phyloP scores from a whole-genome alignment of 805 yeast species.

The Teunomyces stri region DNA sequence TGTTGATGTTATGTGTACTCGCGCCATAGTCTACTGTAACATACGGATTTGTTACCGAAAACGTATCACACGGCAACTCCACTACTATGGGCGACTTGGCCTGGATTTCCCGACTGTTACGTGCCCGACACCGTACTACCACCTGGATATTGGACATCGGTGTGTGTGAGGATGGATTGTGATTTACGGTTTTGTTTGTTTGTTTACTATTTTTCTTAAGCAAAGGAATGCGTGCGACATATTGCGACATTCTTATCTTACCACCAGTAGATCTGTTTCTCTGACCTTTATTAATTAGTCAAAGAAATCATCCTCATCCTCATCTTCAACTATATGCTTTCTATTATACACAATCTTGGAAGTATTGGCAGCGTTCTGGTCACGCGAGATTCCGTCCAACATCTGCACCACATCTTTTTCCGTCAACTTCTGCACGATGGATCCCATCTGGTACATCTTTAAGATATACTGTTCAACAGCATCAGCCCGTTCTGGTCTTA shows the following conservation, averaged over 20 bases:
- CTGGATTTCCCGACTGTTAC: conserved; percentile 43
- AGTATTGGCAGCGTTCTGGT: conserved; percentile 57
- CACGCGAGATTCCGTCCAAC: conserved; percentile 76
- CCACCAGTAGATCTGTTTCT: neutral
- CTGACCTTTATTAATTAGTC: conserved; percentile 7
- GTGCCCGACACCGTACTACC: conserved; percentile 53
- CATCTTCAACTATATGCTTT: conserved; percentile 10
- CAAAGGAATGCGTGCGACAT: neutral
- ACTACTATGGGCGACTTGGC: conserved; percentile 49
- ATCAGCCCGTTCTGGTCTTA: conserved; percentile 85
- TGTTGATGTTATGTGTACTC: conserved; percentile 12
- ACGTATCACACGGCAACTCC: conserved; percentile 39
- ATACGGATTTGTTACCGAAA: conserved; percentile 15
- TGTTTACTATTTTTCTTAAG: neutral
- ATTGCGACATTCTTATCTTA: neutral
- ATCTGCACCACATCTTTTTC: conserved; percentile 83
- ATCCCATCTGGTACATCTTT: conserved; percentile 73
- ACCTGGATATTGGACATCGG: conserved; percentile 46
- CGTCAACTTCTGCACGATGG: conserved; percentile 64
- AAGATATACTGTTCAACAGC: conserved; percentile 81
- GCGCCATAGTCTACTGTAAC: conserved; percentile 16
- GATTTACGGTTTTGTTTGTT: conserved; percentile 4
- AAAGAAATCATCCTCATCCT: conserved; percentile 13
- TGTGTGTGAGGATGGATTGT: too few relatives aligned
- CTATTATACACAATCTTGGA: conserved; percentile 55